Conservation (phyloP, 2,329 filamentous ascomycete genomes). For the Hymenoscyphus linearis region DNA sequence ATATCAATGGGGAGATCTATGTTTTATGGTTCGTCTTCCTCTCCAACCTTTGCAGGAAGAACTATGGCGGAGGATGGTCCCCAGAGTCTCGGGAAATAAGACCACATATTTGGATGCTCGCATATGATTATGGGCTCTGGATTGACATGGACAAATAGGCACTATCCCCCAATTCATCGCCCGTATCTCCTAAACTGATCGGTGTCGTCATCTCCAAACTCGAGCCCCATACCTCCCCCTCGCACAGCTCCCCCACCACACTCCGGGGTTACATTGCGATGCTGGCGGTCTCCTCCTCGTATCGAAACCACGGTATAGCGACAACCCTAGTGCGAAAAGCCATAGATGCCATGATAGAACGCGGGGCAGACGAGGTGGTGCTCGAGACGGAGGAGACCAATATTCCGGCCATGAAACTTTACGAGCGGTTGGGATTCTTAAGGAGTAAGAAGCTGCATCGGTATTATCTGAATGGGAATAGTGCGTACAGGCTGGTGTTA, state of each 20-base stretch:
- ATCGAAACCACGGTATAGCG: constrained; percentile 80
- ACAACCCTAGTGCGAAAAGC: constrained; percentile 84
- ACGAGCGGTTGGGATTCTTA: constrained; percentile 87
- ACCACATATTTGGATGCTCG: not conserved
- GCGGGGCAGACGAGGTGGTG: constrained; percentile 87
- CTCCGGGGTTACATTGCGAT: constrained; percentile 95
- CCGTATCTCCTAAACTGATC: constrained; percentile 59
- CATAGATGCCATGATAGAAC: constrained; percentile 82
- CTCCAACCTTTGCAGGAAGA: not conserved
- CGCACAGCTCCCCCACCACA: constrained; percentile 51
- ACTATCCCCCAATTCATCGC: constrained; percentile 54
- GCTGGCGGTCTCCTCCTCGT: constrained; percentile 80
- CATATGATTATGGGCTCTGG: not conserved
- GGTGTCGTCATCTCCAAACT: constrained; percentile 95
- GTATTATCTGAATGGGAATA: constrained; percentile 96
- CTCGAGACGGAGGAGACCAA: constrained; percentile 96
- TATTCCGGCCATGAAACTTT: constrained; percentile 80
- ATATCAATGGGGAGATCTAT: constrained; percentile 96
- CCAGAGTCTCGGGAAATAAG: not conserved
- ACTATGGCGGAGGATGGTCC: not conserved
- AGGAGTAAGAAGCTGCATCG: constrained; percentile 88
- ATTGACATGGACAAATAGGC: constrained; percentile 39
- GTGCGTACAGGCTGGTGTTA: constrained; percentile 82
- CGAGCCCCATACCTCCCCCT: constrained; percentile 81
- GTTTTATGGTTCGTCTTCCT: constrained; percentile 67